Evolutionary conservation across 768 basidiomycete species (phyloP).

Genomic region (Kondoa malvinella): DNA sequence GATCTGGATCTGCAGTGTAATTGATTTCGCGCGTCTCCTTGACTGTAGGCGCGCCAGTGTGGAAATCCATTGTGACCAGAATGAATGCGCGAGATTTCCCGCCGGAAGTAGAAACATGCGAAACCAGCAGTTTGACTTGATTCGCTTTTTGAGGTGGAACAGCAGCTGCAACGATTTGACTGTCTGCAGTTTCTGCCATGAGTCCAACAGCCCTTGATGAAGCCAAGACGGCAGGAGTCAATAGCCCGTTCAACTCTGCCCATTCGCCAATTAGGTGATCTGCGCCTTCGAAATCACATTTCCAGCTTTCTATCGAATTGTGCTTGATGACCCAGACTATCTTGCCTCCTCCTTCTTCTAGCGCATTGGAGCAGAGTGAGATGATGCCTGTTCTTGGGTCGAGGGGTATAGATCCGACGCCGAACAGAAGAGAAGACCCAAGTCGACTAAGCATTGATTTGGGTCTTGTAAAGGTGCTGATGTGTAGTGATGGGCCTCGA

Average conservation of each 20-base stretch:
- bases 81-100: slow-evolving; percentile 24
- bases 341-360: slow-evolving; percentile 22
- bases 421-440: slow-evolving; percentile 11
- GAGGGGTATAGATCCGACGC: slow-evolving; percentile 10
- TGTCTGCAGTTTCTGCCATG: neutral
- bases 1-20: slow-evolving; percentile 23
- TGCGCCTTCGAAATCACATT: slow-evolving; percentile 4
- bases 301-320: slow-evolving; percentile 24
- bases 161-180: neutral
- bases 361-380: slow-evolving; percentile 20
- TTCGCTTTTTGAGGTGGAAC: neutral
- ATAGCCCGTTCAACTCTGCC: slow-evolving; percentile 14
- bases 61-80: slow-evolving; percentile 25
- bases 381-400: slow-evolving; percentile 24
- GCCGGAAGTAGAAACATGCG: neutral
- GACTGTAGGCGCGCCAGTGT: neutral
- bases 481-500: slow-evolving; percentile 20
- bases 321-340: slow-evolving; percentile 22
- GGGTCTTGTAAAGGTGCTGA: slow-evolving; percentile 19
- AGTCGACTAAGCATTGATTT: neutral
- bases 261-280: slow-evolving; percentile 17
- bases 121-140: neutral
- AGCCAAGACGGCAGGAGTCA: slow-evolving; percentile 11
- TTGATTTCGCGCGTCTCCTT: neutral
- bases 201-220: slow-evolving; percentile 16